Percentiles rank a stretch among this genome's conserved stretches.
phyloP scores from a whole-genome alignment of 2,329 filamentous ascomycete genomes.

The Exophiala xenobiotica region DNA sequence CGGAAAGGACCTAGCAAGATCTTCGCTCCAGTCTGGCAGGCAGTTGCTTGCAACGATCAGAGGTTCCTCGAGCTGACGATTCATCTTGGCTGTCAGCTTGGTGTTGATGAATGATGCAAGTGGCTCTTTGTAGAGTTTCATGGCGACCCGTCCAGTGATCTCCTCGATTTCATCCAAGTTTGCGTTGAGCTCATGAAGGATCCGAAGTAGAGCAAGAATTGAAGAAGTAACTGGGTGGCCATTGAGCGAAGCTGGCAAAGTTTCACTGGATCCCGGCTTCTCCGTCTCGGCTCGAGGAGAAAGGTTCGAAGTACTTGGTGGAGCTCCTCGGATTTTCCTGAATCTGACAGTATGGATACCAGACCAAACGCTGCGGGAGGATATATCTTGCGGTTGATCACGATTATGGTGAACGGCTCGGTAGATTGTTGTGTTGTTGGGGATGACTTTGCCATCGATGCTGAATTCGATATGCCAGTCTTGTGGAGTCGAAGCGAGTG shows the following conservation, averaged over 20 bases:
- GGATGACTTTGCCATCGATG: conserved; percentile 76
- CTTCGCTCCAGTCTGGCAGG: conserved; percentile 92
- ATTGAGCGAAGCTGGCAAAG: conserved; percentile 73
- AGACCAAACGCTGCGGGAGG: conserved; percentile 81
- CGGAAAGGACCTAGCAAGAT: conserved; percentile 86
- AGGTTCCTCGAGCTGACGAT: conserved; percentile 93
- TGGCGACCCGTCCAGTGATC: conserved; percentile 56
- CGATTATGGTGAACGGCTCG: conserved; percentile 80
- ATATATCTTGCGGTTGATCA: conserved; percentile 61
- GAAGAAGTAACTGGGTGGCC: conserved; percentile 82
- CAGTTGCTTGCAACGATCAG: conserved; percentile 96
- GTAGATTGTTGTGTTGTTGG: conserved; percentile 93
- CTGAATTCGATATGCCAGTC: conserved; percentile 99
- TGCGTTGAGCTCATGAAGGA: conserved; percentile 87
- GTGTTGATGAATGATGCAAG: conserved; percentile 96
- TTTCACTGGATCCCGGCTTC: conserved; percentile 48
- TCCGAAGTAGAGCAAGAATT: conserved; percentile 83
- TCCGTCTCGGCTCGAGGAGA: conserved; percentile 7
- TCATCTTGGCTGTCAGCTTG: conserved; percentile 95
- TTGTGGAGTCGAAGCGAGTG: conserved; percentile 74
- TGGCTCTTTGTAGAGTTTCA: conserved; percentile 71
- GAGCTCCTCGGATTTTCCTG: conserved; percentile 77
- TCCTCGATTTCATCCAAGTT: conserved; percentile 88
- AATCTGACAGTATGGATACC: conserved; percentile 89
- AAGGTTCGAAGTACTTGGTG: conserved; percentile 70